These are phyloP conservation scores for Colletotrichum limetticola DNA, from an alignment of 2,329 filamentous ascomycete genomes.

Conservation along the genomic window DNA sequence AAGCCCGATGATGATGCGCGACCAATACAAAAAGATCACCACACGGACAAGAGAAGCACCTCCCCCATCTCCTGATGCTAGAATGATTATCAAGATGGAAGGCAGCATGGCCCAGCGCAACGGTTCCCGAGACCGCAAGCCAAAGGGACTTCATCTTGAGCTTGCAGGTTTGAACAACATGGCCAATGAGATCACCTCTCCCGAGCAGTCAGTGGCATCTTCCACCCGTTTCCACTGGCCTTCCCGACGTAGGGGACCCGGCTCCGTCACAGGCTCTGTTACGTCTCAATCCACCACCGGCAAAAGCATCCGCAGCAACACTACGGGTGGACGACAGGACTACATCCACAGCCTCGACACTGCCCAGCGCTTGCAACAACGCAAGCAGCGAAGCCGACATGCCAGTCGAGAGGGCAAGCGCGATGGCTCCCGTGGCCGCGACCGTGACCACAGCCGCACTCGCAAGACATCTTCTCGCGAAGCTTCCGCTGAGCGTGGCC, in stretches of 20 bases:
- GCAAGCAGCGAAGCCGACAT: conserved; percentile 64
- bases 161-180: conserved; percentile 55
- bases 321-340: conserved; percentile 68
- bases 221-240: conserved; percentile 67
- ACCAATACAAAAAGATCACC: conserved; percentile 42
- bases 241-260: conserved; percentile 62
- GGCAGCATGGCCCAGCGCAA: conserved; percentile 70
- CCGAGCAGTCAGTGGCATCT: conserved; percentile 65
- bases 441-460: conserved; percentile 60
- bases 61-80: conserved; percentile 71
- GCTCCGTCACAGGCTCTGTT: conserved; percentile 67
- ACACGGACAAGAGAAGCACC: conserved; percentile 56
- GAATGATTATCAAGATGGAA: conserved; percentile 72
- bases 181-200: conserved; percentile 64
- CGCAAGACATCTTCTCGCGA: conserved; percentile 65
- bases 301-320: conserved; percentile 62
- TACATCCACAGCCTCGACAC: conserved; percentile 89
- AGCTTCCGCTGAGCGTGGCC: conserved; percentile 76
- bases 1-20: conserved; percentile 72
- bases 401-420: conserved; percentile 60
- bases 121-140: conserved; percentile 82
- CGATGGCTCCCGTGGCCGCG: conserved; percentile 50
- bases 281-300: conserved; percentile 65
- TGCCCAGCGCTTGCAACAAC: conserved; percentile 71
- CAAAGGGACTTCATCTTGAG: conserved; percentile 73